Conservation (phyloP, 805 yeast species). For the Barnettozyma californica region DNA sequence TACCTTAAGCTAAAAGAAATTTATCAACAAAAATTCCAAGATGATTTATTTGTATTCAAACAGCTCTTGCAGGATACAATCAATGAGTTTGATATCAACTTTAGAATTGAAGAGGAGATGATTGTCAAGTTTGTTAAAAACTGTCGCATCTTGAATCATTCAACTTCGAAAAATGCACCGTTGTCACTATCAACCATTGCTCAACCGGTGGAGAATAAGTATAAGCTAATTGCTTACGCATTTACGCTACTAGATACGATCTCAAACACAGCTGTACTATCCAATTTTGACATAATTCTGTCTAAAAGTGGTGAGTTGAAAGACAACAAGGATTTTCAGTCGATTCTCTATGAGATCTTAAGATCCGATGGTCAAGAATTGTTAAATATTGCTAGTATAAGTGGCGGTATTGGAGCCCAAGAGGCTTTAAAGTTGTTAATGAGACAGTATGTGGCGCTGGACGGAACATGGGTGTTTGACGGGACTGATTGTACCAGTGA, state of each 20-base stretch:
- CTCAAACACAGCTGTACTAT: neutral
- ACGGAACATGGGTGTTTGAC: conserved; percentile 66
- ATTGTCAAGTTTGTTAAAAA: conserved; percentile 57
- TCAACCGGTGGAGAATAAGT: conserved; percentile 6
- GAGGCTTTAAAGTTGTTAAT: conserved; percentile 75
- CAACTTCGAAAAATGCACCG: conserved; percentile 7
- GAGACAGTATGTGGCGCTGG: conserved; percentile 74
- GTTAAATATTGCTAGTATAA: conserved; percentile 57
- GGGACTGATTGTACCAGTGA: conserved; percentile 53
- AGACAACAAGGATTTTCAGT: conserved; percentile 31
- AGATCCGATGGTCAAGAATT: conserved; percentile 39
- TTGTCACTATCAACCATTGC: neutral
- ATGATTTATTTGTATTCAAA: conserved; percentile 41
- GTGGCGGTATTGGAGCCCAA: conserved; percentile 86
- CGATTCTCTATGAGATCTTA: conserved; percentile 37
- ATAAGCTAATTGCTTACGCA: conserved; percentile 1
- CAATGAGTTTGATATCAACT: conserved; percentile 25
- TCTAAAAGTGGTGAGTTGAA: neutral
- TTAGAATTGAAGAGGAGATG: conserved; percentile 15
- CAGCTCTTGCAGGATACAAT: conserved; percentile 28
- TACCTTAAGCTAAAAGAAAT: conserved; percentile 55
- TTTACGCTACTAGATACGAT: neutral
- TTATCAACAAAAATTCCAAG: conserved; percentile 49
- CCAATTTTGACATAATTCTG: neutral
- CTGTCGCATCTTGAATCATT: conserved; percentile 37